Evolutionary conservation across 495 filamentous ascomycete genomes (phyloP), one percentile per base, ranked within the genome.

Genomic region (Beverwykella pulmonaria): DNA sequence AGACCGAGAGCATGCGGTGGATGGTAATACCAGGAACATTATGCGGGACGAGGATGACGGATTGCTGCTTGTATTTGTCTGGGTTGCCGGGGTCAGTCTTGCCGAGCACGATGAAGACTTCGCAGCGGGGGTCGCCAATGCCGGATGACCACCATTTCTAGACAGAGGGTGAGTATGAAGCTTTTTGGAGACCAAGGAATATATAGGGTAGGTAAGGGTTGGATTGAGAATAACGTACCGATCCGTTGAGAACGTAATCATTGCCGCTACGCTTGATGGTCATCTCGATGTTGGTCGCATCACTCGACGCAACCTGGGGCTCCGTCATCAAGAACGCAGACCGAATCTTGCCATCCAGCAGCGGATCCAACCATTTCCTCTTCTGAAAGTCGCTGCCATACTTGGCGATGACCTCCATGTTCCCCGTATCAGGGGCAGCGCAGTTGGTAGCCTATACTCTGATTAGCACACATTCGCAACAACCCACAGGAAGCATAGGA

Each of bases 341-440:
- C 6, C 78, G 73, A 50, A 79, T 79, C 73, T 79, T 67, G 53
- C 78, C 77, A 9, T 72, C 69, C 48, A 79, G 63, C 62, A 79
- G 62, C 48, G 77, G 78, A 39, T 76, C 73, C 19, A 79, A 65
- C 77, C 77, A 79, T 48, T 73, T 54, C 26, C 72, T 65, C 73
- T 79, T 79, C 69, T 79, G 78, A 32, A 59, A 68, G n/a, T 78
- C 72, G 30, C 59, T 79, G 61, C 78, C 78, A 67, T 79, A 79
- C 67, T 79, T 79, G 17, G 78, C 78, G n/a, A 79, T 62, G 12
- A 79, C 78, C 63, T 79, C 78, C 78, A 79, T 79, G 63, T 79
- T 79, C 30, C 78, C 78, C 48, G 78, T 79, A 66, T 79, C 78
- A 20, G 78, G 78, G 17, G 78, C 78, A 17, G 77, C 73, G 65